Evolutionary conservation across 2,329 filamentous ascomycete species (phyloP), one percentile per base, ranked within the genome.

Genomic region (Botrytis squamosa): DNA sequence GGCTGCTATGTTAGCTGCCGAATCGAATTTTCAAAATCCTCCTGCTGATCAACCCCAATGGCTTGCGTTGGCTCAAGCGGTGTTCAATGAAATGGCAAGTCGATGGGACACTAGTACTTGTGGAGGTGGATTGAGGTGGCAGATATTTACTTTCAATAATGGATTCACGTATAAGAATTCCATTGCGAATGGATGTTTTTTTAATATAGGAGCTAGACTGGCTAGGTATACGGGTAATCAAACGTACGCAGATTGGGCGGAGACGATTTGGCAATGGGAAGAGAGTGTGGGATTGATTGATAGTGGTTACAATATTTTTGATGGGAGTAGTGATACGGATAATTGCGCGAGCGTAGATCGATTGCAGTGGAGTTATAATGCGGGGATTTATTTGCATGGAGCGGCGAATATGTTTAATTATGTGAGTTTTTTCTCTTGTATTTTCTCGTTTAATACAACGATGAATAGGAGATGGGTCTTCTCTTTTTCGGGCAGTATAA

Each of bases 141-240:
- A 97, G 83, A 94, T 97, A 67, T 95, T 92, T 80, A 85, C 88
- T 1, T 94, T 92, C 85, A 95, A 97, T 80, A 89, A 87, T 49
- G 94, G 94, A 20, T 97, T 91, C 82, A 87, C 91, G 77, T 94
- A 95, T 86, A 95, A 90, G 79, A 90, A 90, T 75, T 87, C 87
- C 20, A 89, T 90, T 74, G 89, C 88, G 0, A 88, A 89, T 76
- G 88, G 87, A 5, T 88, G 87, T 72, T 89, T 90, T 81, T 90
- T 90, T 80, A 88, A 88, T 70, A 80, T 90, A 8, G 88, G 86
- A 8, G 88, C 92, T 2, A 88, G 92, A 12, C 84, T 95, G 14
- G 92, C 91, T 0, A 85, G 91, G 12, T 95, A 94, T 82, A 96
- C 93, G 0, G 89, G 89, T 18, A 95, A 97, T 79, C 78, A 85